Evolutionary conservation across 2,329 filamentous ascomycete genomes (phyloP).

Genomic region (Arthrinium puccinioides): DNA sequence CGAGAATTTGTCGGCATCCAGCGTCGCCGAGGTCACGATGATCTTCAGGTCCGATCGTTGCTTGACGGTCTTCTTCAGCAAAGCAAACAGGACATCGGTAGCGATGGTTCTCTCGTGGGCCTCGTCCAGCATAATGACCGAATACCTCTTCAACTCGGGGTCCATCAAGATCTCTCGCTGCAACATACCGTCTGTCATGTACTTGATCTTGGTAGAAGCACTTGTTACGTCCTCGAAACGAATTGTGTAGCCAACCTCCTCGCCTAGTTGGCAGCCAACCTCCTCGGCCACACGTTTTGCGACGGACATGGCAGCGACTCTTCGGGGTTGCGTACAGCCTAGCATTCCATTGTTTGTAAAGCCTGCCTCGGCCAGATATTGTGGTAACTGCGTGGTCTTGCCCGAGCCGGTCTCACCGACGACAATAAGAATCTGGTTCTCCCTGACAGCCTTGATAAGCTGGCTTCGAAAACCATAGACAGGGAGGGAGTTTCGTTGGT

Average conservation of each 20-base stretch:
- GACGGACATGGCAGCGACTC: conserved; percentile 96
- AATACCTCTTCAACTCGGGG: conserved; percentile 81
- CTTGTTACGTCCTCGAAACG: conserved; percentile 94
- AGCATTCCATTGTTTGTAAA: conserved; percentile 85
- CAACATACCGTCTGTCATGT: conserved; percentile 99
- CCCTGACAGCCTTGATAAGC: conserved; percentile 76
- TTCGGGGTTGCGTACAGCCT: conserved; percentile 92
- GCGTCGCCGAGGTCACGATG: conserved; percentile 92
- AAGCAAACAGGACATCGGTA: conserved; percentile 88
- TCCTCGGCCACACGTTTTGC: conserved; percentile 95
- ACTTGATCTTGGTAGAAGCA: conserved; percentile 88
- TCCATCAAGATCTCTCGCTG: conserved; percentile 92
- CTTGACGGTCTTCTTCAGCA: conserved; percentile 90
- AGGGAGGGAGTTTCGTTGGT: conserved; percentile 83
- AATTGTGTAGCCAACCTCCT: conserved; percentile 95
- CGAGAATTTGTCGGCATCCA: conserved; percentile 96
- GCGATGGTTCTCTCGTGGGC: conserved; percentile 96
- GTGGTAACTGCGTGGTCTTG: conserved; percentile 94
- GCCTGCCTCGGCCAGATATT: conserved; percentile 88
- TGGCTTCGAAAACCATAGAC: conserved; percentile 85
- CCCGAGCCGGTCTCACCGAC: conserved; percentile 96
- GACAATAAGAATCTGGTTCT: conserved; percentile 90
- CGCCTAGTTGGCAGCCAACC: conserved; percentile 82
- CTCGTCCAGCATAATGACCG: conserved; percentile 96
- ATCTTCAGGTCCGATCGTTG: conserved; percentile 81